phyloP scores from a whole-genome alignment of 2,329 filamentous ascomycete genomes.

The Aureobasidium namibiae region DNA sequence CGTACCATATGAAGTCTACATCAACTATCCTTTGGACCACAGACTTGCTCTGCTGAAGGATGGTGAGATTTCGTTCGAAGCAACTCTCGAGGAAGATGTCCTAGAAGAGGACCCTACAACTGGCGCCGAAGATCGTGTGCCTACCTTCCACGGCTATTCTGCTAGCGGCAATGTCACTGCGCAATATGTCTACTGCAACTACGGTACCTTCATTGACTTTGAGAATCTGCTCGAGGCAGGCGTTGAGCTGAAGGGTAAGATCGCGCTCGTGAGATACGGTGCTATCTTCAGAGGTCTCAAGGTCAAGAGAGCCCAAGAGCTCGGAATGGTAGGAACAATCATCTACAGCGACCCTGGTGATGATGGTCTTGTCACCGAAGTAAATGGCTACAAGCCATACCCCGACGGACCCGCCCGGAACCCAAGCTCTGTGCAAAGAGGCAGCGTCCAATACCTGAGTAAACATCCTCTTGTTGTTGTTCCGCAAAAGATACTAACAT shows the following conservation, averaged over 20 bases:
- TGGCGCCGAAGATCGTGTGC: conserved; percentile 19
- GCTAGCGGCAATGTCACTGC: conserved; percentile 87
- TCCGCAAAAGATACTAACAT: not conserved
- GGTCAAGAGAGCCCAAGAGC: conserved; percentile 82
- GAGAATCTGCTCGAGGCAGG: conserved; percentile 71
- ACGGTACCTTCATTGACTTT: conserved; percentile 78
- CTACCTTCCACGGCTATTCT: conserved; percentile 80
- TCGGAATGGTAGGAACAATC: conserved; percentile 78
- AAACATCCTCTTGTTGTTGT: conserved; percentile 15
- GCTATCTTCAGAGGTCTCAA: conserved; percentile 83
- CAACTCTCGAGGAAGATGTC: conserved; percentile 74
- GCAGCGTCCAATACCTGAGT: conserved; percentile 61
- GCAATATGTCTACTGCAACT: conserved; percentile 82
- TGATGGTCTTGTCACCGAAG: conserved; percentile 64
- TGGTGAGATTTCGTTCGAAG: conserved; percentile 35
- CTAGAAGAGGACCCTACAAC: conserved; percentile 76
- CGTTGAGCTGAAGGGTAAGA: conserved; percentile 71
- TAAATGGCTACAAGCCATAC: conserved; percentile 71
- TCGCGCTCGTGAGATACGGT: conserved; percentile 80
- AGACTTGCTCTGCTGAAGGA: conserved; percentile 36
- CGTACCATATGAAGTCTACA: conserved; percentile 43
- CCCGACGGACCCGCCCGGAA: conserved; percentile 75
- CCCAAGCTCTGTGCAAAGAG: conserved; percentile 81
- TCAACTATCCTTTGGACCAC: conserved; percentile 43
- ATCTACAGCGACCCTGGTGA: conserved; percentile 86